Evolutionary conservation across 495 filamentous ascomycete species (phyloP).

Genomic region (Hypoxylon rickii): DNA sequence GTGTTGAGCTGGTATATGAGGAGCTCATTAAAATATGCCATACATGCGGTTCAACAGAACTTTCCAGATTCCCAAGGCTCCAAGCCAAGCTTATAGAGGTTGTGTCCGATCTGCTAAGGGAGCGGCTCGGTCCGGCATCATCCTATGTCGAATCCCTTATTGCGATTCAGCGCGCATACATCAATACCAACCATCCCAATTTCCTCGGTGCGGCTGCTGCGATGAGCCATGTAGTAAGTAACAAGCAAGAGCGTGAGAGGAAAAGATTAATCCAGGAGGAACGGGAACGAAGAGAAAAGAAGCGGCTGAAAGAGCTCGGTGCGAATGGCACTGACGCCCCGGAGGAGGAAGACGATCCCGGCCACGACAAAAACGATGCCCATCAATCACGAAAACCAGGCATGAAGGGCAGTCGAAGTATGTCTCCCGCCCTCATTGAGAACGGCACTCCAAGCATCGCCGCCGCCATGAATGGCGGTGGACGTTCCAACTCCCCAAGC

Average conservation of each 20-base stretch:
- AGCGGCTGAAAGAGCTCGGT: conserved; percentile 78
- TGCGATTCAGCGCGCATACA: conserved; percentile 95
- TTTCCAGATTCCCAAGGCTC: conserved; percentile 86
- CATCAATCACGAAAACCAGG: conserved; percentile 44
- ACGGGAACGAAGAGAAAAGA: conserved; percentile 78
- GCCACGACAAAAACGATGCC: conserved; percentile 60
- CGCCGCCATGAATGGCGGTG: conserved; percentile 71
- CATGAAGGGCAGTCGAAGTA: conserved; percentile 69
- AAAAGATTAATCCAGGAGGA: conserved; percentile 80
- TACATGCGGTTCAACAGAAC: conserved; percentile 94
- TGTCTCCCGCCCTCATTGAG: conserved; percentile 79
- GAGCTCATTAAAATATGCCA: conserved; percentile 99
- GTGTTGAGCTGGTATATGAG: conserved; percentile 97
- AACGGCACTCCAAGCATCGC: conserved; percentile 62
- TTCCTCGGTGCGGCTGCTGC: conserved; percentile 97
- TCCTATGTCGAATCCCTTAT: conserved; percentile 94
- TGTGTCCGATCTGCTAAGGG: conserved; percentile 92
- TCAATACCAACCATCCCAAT: conserved; percentile 99
- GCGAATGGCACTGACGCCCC: conserved; percentile 74
- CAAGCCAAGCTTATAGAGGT: conserved; percentile 98
- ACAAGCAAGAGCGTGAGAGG: conserved; percentile 90
- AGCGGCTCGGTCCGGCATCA: conserved; percentile 86
- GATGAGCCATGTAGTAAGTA: conserved; percentile 93
- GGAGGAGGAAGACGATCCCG: conserved; percentile 74
- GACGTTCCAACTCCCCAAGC: conserved; percentile 64